Base-by-base conservation (phyloP, 78 protist species). In the Acrasis kona region DNA sequence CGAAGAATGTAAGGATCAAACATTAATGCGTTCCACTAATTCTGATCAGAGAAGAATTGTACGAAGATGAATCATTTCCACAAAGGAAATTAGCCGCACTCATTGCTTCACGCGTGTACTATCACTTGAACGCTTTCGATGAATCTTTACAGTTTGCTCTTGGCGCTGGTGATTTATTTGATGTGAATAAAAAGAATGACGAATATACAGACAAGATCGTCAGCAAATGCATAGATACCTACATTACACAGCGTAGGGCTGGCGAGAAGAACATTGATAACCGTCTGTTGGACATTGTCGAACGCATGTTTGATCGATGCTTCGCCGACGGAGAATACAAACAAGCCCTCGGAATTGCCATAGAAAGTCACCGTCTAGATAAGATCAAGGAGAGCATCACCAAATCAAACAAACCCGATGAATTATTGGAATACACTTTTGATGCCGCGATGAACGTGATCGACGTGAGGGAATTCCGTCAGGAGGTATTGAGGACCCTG, bases 321-420 rank as follows among this genome's bases (percentile, higher is more conserved):
- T 57, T 72, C n/a, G 36, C 36, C 0, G 7, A 7, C 6, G 58
- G 7, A 3, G 38, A 79, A 29, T 3, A 72, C 35, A 0, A 8
- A 39, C 70, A 87, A 81, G 87, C 83, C 41, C 36, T 94, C 27
- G 97, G 99, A 30, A 66, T 96, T 31, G 97, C 98, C 1, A 58
- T 97, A 32, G 98, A 94, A 75, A 27, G 93, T 4, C 81, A 80
- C 10, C 85, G 99, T 38, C 64, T 93, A 2, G 99, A 97, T 82
- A 64, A 83, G 1, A 36, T 97, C 34, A 92, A 93, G 67, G 70
- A 70, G 50, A 72, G 85, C 28, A 72, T 95, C 68, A 30, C 74
- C 40, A 10, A 76, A 68, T 61, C 67, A 19, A 50, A 41, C 36
- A 61, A 41, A 29, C 65, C 28, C 10, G 70, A 65, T 2, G 82